Evolutionary conservation across 169 alveolate species (phyloP).

Genomic region (Cryptosporidium meleagridis): DNA sequence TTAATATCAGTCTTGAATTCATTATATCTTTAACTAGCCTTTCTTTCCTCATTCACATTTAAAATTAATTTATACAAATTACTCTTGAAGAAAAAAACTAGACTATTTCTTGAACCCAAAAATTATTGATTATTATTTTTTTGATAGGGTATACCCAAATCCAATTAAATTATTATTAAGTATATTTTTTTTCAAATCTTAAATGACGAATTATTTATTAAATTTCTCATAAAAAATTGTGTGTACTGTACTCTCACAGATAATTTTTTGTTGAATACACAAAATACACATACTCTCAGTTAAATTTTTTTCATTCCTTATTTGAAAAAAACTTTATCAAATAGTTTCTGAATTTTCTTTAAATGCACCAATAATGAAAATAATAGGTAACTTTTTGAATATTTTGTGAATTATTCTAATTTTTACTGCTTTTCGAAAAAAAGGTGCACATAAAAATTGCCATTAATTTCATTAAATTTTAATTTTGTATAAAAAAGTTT

Average conservation of each 20-base stretch:
- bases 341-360: background rate
- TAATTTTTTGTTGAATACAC: background rate
- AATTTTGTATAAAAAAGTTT: too few relatives aligned
- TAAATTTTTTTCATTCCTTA: background rate
- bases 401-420: too few relatives aligned
- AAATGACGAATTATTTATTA: background rate
- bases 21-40: background rate
- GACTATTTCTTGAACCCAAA: background rate
- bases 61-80: background rate
- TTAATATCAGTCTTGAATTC: conserved; percentile 5
- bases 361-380: background rate
- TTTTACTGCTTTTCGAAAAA: background rate
- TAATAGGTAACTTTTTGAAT: too few relatives aligned
- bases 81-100: background rate
- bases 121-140: too few relatives aligned
- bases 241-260: conserved; percentile 29
- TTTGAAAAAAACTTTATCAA: too few relatives aligned
- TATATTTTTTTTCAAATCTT: background rate
- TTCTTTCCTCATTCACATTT: conserved; percentile 32
- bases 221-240: background rate
- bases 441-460: background rate
- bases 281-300: background rate
- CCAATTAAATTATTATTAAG: background rate
- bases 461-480: background rate
- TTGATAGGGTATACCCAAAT: background rate